Conservation (phyloP, 2,329 filamentous ascomycete species). For the Hymenoscyphus scutula region DNA sequence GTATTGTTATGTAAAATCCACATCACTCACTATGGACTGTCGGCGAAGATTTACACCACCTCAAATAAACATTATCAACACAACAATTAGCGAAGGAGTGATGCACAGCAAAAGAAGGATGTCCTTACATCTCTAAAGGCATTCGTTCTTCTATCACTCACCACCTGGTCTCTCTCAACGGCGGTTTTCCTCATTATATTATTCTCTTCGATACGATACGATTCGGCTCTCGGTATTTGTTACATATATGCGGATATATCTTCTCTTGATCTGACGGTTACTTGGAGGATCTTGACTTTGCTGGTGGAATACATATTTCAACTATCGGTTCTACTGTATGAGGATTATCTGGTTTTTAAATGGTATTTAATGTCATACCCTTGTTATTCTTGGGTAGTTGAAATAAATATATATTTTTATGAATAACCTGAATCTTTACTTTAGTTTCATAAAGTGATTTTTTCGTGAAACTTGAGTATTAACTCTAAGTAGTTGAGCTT, state of each 20-base stretch:
- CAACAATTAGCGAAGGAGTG: background rate
- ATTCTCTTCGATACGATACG: background rate
- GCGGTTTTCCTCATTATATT: background rate
- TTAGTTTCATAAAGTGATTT: too few species aligned
- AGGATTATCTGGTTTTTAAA: background rate
- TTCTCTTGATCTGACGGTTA: background rate
- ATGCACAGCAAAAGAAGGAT: background rate
- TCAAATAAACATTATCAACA: background rate
- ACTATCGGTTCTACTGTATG: background rate
- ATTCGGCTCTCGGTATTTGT: background rate
- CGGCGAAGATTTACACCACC: background rate
- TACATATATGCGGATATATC: background rate
- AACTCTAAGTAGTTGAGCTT: too few species aligned
- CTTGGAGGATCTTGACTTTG: background rate
- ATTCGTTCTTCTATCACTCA: background rate
- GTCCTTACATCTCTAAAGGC: background rate
- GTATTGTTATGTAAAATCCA: constrained; percentile 5
- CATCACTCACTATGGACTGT: background rate
- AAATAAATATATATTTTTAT: too few species aligned
- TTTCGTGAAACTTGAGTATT: too few species aligned
- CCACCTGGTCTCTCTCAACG: background rate
- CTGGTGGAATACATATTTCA: background rate
- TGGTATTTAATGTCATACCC: background rate
- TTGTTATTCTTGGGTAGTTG: background rate
- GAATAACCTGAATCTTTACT: too few species aligned